These are phyloP conservation scores for Phytophthora hibernalis DNA, from an alignment of 352 stramenopile genomes.

Conservation along the genomic window DNA sequence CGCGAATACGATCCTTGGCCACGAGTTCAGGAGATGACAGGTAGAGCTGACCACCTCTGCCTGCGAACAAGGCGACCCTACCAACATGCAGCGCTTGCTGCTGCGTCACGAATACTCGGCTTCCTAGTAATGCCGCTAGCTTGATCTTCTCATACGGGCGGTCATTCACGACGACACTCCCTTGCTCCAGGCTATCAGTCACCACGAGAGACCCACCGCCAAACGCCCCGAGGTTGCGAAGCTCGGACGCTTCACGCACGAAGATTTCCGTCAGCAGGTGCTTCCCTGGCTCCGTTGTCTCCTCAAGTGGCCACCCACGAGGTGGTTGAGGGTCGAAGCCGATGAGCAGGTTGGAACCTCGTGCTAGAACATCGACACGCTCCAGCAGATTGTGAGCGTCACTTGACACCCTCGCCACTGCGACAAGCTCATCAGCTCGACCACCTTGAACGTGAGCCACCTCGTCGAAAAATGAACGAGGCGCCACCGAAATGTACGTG, in stretches of 20 bases:
- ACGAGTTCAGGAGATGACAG: conserved; percentile 20
- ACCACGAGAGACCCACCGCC: conserved; percentile 32
- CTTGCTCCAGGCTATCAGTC: conserved; percentile 6
- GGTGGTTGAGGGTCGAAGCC: conserved; percentile 30
- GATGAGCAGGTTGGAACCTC: conserved; percentile 26
- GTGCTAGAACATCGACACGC: conserved; percentile 22
- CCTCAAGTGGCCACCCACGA: conserved; percentile 26
- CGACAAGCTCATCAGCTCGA: conserved; percentile 26
- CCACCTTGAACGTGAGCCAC: conserved; percentile 19
- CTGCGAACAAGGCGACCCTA: conserved; percentile 14
- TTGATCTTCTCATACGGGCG: conserved; percentile 28
- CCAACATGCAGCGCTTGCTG: conserved; percentile 13
- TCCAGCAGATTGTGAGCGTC: conserved; percentile 21
- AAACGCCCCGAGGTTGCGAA: conserved; percentile 22
- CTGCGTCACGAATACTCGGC: conserved; percentile 25
- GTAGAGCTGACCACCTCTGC: conserved; percentile 14
- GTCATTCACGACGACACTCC: conserved; percentile 17
- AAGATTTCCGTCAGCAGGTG: conserved; percentile 40
- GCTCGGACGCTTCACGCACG: conserved; percentile 27
- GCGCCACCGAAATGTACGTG: conserved; percentile 48
- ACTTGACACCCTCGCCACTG: conserved; percentile 30
- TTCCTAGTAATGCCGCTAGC: conserved; percentile 23
- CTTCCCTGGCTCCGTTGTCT: conserved; percentile 10
- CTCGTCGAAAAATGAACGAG: conserved; percentile 34
- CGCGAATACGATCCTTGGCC: conserved; percentile 21